Evolutionary conservation across 129 eudicot genomes (phyloP).

Genomic region (Chrysanthemum lavandulifolium): DNA sequence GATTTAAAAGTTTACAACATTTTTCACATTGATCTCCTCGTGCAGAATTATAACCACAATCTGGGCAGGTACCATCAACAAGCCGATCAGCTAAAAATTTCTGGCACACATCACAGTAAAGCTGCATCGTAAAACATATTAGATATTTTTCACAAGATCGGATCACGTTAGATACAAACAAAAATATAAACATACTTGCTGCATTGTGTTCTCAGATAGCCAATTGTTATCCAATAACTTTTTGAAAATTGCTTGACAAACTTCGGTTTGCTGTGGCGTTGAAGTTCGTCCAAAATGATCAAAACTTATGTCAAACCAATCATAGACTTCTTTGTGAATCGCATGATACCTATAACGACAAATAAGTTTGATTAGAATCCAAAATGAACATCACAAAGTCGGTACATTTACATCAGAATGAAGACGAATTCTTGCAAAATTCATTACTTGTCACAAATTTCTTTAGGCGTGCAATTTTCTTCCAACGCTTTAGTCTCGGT

Average conservation of each 20-base stretch:
- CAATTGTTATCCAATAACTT: slow-evolving; percentile 55
- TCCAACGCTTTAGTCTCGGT: slow-evolving; percentile 89
- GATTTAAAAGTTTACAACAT: slow-evolving; percentile 75
- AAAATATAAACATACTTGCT: slow-evolving; percentile 49
- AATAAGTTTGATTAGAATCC: background rate
- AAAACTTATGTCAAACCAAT: slow-evolving; percentile 77
- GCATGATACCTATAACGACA: slow-evolving; percentile 69
- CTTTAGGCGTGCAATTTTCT: slow-evolving; percentile 68
- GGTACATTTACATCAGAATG: too few species aligned
- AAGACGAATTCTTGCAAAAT: background rate
- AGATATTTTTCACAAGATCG: too few species aligned
- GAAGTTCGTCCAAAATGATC: slow-evolving; percentile 92
- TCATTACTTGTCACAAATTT: slow-evolving; percentile 76
- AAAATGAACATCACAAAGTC: too few species aligned
- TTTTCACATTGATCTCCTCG: slow-evolving; percentile 94
- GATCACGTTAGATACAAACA: background rate
- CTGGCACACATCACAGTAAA: slow-evolving; percentile 68
- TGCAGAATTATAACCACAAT: slow-evolving; percentile 84
- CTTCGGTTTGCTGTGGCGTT: slow-evolving; percentile 76
- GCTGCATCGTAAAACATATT: slow-evolving; percentile 42
- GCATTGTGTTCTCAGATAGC: slow-evolving; percentile 49
- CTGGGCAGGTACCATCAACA: slow-evolving; percentile 82
- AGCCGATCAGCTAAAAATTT: slow-evolving; percentile 79
- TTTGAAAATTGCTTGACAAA: slow-evolving; percentile 76
- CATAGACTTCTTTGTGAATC: slow-evolving; percentile 71